phyloP scores from a whole-genome alignment of 129 eudicot genomes.

The Escallonia rubra region DNA sequence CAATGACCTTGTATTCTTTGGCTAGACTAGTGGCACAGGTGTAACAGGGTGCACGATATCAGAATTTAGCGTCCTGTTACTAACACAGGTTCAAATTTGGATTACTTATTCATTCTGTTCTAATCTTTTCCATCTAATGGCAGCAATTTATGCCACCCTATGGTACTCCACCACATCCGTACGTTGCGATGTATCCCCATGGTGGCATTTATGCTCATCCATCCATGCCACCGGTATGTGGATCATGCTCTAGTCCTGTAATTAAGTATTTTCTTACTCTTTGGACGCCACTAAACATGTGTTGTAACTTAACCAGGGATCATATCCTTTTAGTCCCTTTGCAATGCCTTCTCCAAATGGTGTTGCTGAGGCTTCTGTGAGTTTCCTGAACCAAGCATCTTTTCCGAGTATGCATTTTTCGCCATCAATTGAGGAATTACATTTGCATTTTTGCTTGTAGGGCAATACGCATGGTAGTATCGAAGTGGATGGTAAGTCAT shows the following conservation, averaged over 20 bases:
- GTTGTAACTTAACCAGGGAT: constrained; percentile 50
- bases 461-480: constrained; percentile 50
- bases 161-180: constrained; percentile 99
- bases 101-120: constrained; percentile 3
- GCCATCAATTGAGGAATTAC: not conserved
- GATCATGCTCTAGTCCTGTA: constrained; percentile 4
- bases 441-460: constrained; percentile 28
- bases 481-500: constrained; percentile 62
- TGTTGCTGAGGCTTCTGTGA: constrained; percentile 79
- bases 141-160: constrained; percentile 98
- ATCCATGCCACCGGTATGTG: constrained; percentile 80
- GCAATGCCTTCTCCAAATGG: constrained; percentile 87
- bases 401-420: not conserved
- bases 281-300: constrained; percentile 13
- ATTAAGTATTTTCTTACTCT: constrained; percentile 1
- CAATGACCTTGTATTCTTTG: no score
- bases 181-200: constrained; percentile 98
- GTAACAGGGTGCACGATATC: no score
- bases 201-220: constrained; percentile 93
- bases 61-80: not conserved
- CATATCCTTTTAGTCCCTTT: constrained; percentile 87
- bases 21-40: no score
- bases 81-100: not conserved
- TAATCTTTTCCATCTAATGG: constrained; percentile 22
- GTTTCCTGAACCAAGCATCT: constrained; percentile 23